Evolutionary conservation across 805 yeast species (phyloP).

Genomic region (Teunomyces atbi): DNA sequence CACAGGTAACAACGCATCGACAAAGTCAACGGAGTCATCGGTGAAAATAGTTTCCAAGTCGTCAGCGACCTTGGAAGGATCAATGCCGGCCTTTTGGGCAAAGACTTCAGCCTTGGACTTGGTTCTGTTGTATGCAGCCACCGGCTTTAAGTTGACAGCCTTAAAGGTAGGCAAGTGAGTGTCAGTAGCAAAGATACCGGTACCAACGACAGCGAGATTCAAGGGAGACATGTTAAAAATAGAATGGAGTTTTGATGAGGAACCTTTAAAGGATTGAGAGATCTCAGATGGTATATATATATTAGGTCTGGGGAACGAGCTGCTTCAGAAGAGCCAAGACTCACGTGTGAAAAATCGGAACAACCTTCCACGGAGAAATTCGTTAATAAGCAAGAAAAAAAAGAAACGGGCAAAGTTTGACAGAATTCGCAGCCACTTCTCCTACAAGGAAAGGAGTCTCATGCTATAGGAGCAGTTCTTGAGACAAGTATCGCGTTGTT

Average conservation of each 20-base stretch:
- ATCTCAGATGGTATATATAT: background rate
- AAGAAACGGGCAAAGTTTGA: background rate
- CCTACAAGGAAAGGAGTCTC: background rate
- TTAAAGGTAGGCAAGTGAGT: slow-evolving; percentile 75
- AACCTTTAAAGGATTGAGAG: background rate
- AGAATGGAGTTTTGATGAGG: background rate
- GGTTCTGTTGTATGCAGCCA: slow-evolving; percentile 82
- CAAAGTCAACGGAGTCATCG: slow-evolving; percentile 66
- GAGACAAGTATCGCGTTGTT: background rate
- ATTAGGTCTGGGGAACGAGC: background rate
- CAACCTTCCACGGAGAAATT: slow-evolving; percentile 2
- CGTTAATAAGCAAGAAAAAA: background rate
- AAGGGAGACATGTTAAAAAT: slow-evolving; percentile 18
- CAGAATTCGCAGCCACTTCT: background rate
- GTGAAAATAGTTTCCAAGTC: slow-evolving; percentile 61
- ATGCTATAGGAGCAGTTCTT: slow-evolving; percentile 1
- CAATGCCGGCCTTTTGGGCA: slow-evolving; percentile 60
- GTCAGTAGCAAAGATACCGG: slow-evolving; percentile 86
- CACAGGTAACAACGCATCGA: slow-evolving; percentile 89
- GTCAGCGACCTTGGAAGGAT: slow-evolving; percentile 52
- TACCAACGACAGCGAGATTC: slow-evolving; percentile 70
- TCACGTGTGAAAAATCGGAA: slow-evolving; percentile 1
- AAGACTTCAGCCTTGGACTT: slow-evolving; percentile 77
- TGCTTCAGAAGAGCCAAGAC: background rate
- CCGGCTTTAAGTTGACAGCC: slow-evolving; percentile 52